Percentiles rank a stretch among this genome's conserved stretches.
phyloP scores from a whole-genome alignment of 805 yeast genomes.

The Starmerella floris region DNA sequence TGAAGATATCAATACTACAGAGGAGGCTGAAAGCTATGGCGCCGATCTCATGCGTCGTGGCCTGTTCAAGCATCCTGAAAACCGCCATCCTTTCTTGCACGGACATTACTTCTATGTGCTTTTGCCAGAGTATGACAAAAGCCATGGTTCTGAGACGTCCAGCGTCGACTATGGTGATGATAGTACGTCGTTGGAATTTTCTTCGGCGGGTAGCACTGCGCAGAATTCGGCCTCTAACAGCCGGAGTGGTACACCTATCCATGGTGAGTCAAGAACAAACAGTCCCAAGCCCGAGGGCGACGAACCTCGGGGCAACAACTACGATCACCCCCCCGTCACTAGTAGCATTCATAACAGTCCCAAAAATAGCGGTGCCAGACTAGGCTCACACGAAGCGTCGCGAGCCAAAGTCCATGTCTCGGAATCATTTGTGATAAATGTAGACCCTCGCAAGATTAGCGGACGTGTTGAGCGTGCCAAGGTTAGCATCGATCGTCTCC shows the following conservation, averaged over 20 bases:
- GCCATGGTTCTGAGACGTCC: not conserved
- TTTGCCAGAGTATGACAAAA: constrained; percentile 38
- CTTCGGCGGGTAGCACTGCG: not conserved
- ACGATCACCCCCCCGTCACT: not conserved
- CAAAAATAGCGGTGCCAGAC: not conserved
- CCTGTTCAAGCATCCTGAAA: constrained; percentile 66
- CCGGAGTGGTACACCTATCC: not conserved
- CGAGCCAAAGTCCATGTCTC: constrained; percentile 13
- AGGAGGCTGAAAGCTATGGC: constrained; percentile 72
- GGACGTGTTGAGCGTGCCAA: constrained; percentile 63
- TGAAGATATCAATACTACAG: constrained; percentile 66
- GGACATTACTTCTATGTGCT: constrained; percentile 85
- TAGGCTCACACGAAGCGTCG: not conserved
- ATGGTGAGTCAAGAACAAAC: too few species aligned
- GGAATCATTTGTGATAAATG: constrained; percentile 21
- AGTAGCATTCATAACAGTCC: not conserved
- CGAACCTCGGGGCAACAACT: not conserved
- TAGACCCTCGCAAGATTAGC: constrained; percentile 61
- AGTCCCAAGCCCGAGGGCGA: not conserved
- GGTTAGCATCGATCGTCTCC: constrained; percentile 83
- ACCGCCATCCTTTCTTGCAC: constrained; percentile 71
- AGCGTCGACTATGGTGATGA: not conserved
- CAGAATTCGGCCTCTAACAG: not conserved
- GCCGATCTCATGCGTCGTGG: constrained; percentile 60
- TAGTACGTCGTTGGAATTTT: not conserved